phyloP scores from a whole-genome alignment of 768 basidiomycete species.

The Brasilioporus rufonigricans region DNA sequence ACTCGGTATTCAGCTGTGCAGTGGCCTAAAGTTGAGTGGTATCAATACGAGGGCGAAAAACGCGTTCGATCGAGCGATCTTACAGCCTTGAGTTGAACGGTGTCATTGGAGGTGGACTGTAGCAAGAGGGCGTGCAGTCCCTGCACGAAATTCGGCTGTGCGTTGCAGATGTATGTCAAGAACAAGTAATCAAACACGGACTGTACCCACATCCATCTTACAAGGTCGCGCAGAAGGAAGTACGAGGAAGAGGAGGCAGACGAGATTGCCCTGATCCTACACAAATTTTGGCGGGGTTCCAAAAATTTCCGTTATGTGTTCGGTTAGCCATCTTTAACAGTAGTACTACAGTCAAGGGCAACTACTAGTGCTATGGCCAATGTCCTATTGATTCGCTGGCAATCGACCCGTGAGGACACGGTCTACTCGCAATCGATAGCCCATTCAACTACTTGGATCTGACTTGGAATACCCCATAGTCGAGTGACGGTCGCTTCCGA shows the following conservation, averaged over 20 bases:
- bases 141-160: slow-evolving; percentile 71
- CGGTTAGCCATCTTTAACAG: too few species aligned
- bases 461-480: too few species aligned
- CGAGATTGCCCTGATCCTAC: slow-evolving; percentile 25
- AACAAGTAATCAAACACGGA: neutral
- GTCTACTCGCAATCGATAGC: too few species aligned
- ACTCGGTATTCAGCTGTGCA: slow-evolving; percentile 84
- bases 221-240: slow-evolving; percentile 24
- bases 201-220: slow-evolving; percentile 31
- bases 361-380: too few species aligned
- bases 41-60: slow-evolving; percentile 16
- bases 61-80: slow-evolving; percentile 36
- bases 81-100: slow-evolving; percentile 84
- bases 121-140: slow-evolving; percentile 81
- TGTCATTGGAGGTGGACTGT: slow-evolving; percentile 82
- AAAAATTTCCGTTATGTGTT: slow-evolving; percentile 28
- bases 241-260: slow-evolving; percentile 29
- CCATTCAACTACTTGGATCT: too few species aligned
- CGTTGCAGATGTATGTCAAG: slow-evolving; percentile 4
- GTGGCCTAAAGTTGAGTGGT: slow-evolving; percentile 63
- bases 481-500: too few species aligned
- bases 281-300: slow-evolving; percentile 60
- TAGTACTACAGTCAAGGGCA: too few species aligned
- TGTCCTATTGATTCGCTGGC: too few species aligned
- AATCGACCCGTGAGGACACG: too few species aligned